These are phyloP conservation scores for Hypoxylon trugodes DNA, from an alignment of 495 filamentous ascomycete genomes.

Conservation along the genomic window DNA sequence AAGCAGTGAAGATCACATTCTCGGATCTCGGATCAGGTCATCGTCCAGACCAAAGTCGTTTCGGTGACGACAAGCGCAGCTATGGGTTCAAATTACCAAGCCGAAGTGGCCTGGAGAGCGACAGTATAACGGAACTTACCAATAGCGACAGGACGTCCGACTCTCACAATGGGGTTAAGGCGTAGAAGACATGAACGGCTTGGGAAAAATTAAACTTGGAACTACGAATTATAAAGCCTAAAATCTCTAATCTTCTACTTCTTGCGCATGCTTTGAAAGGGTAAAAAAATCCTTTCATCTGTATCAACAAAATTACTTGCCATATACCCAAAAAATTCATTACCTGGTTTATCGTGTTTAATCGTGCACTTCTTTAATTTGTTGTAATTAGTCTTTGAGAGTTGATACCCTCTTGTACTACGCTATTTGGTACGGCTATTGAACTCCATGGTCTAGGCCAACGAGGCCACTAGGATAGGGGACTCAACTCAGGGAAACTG, in stretches of 20 bases:
- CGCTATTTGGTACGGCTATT: not conserved
- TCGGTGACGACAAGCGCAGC: conserved; percentile 27
- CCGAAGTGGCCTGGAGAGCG: conserved; percentile 38
- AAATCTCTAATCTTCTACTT: not conserved
- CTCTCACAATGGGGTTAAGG: conserved; percentile 15
- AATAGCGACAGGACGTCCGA: conserved; percentile 35
- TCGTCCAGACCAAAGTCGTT: conserved; percentile 30
- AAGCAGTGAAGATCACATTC: conserved; percentile 53
- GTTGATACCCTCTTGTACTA: not conserved
- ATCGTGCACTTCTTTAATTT: conserved; percentile 6
- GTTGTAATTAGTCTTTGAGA: not conserved
- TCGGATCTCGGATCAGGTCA: conserved; percentile 25
- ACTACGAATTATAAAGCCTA: not conserved
- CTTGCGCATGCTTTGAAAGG: conserved; percentile 1
- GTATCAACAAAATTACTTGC: not conserved
- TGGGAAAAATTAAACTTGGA: not conserved
- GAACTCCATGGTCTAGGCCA: not conserved
- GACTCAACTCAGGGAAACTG: not conserved
- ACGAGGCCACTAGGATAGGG: not conserved
- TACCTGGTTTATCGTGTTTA: not conserved
- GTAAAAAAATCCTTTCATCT: conserved; percentile 8
- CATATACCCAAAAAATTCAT: conserved; percentile 15
- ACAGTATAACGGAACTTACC: conserved; percentile 57
- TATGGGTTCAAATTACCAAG: conserved; percentile 27
- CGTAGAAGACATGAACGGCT: not conserved